Percentiles rank a stretch among this genome's conserved stretches.
Evolutionary conservation across 768 basidiomycete genomes (phyloP).

Genomic region (Trametes gibbosa): DNA sequence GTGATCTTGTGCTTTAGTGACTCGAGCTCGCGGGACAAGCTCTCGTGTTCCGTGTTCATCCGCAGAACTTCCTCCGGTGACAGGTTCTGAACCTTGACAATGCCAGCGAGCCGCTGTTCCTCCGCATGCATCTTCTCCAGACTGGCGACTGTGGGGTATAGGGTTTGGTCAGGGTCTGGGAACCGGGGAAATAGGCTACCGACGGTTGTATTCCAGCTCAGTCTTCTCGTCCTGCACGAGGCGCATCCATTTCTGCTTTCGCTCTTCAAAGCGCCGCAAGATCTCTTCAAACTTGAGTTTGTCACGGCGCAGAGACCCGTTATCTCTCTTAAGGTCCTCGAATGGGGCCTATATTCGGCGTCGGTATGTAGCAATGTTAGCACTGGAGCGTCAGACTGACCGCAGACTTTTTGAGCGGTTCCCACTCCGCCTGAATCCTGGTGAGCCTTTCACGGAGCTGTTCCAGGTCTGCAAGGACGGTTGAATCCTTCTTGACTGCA

Average conservation of each 20-base stretch:
- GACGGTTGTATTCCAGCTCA: conserved; percentile 58
- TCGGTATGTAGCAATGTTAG: neutral
- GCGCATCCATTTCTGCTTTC: conserved; percentile 66
- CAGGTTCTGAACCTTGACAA: conserved; percentile 85
- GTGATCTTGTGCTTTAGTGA: conserved; percentile 74
- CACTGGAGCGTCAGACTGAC: conserved; percentile 35
- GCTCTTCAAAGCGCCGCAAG: conserved; percentile 63
- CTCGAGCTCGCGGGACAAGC: conserved; percentile 65
- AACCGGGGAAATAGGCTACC: conserved; percentile 15
- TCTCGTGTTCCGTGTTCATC: conserved; percentile 90
- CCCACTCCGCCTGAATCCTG: conserved; percentile 49
- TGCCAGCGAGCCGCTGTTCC: conserved; percentile 55
- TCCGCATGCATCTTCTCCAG: conserved; percentile 65
- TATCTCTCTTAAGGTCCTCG: conserved; percentile 58
- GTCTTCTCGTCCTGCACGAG: conserved; percentile 66
- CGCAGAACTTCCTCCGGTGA: conserved; percentile 86
- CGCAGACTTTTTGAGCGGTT: conserved; percentile 59
- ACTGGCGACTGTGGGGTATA: conserved; percentile 46
- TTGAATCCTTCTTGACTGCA: conserved; percentile 69
- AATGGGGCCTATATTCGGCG: conserved; percentile 42
- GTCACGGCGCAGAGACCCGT: conserved; percentile 66
- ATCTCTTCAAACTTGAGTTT: conserved; percentile 77
- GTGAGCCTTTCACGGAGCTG: conserved; percentile 47
- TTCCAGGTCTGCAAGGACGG: conserved; percentile 62
- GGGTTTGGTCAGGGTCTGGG: neutral